Evolutionary conservation across 202 grass and related monocot species (phyloP).

Genomic region (Setaria italica): DNA sequence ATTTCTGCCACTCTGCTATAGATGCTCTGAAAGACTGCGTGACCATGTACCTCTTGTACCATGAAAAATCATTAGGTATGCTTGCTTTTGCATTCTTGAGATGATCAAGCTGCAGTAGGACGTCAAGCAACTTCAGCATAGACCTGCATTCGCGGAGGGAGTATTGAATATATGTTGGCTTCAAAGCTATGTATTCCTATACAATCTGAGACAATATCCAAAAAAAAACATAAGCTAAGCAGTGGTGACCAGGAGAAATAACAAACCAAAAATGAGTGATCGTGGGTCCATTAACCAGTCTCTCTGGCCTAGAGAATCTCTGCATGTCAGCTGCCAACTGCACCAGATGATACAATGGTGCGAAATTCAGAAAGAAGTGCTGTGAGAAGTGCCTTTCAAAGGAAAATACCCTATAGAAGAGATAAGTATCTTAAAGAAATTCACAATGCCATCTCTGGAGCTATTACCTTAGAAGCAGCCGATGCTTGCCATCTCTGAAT

Average conservation of each 20-base stretch:
- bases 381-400: constrained; percentile 32
- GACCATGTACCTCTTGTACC: constrained; percentile 91
- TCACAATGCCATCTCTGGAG: constrained; percentile 11
- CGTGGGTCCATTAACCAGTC: constrained; percentile 95
- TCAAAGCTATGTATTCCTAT: constrained; percentile 30
- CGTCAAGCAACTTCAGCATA: constrained; percentile 95
- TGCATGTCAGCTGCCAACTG: constrained; percentile 99
- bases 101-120: constrained; percentile 98
- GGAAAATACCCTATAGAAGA: constrained; percentile 10
- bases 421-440: constrained; percentile 24
- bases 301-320: constrained; percentile 95
- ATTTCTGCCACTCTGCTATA: constrained; percentile 30
- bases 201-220: constrained; percentile 14
- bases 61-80: constrained; percentile 99
- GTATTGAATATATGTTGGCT: neutral
- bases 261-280: constrained; percentile 97
- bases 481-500: constrained; percentile 99
- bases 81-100: constrained; percentile 99
- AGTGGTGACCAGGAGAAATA: constrained; percentile 38
- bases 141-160: constrained; percentile 64
- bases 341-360: constrained; percentile 51
- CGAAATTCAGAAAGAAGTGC: constrained; percentile 42
- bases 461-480: constrained; percentile 90
- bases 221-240: constrained; percentile 31
- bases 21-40: constrained; percentile 14